These are phyloP conservation scores for Exophiala spinifera DNA, from an alignment of 2,329 filamentous ascomycete genomes.

Conservation along the genomic window DNA sequence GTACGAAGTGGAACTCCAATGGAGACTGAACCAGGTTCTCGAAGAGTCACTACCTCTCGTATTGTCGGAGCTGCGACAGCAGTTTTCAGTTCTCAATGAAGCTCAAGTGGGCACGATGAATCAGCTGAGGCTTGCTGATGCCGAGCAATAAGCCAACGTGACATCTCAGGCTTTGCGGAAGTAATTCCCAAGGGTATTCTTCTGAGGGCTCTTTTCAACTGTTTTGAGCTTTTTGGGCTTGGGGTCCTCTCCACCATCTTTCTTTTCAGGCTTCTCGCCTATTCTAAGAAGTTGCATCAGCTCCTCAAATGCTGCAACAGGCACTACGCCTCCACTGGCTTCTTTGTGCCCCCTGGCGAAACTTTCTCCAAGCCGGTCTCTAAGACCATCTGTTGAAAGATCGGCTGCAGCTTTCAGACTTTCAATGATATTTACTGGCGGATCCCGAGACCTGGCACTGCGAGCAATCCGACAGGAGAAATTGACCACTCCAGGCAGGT, in stretches of 20 bases:
- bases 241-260: conserved; percentile 34
- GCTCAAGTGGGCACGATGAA: not conserved
- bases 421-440: conserved; percentile 62
- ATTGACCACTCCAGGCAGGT: conserved; percentile 61
- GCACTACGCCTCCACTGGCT: conserved; percentile 64
- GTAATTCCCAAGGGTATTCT: conserved; percentile 56
- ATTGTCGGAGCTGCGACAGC: not conserved
- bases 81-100: not conserved
- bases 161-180: conserved; percentile 43
- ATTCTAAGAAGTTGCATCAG: conserved; percentile 58
- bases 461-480: conserved; percentile 64
- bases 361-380: conserved; percentile 56
- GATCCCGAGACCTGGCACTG: conserved; percentile 51
- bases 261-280: conserved; percentile 51
- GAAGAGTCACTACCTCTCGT: conserved; percentile 3
- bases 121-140: not conserved
- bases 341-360: conserved; percentile 67
- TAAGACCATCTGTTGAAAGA: conserved; percentile 38
- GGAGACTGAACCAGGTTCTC: conserved; percentile 1
- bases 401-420: conserved; percentile 53
- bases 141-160: not conserved
- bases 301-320: conserved; percentile 61
- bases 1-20: conserved; percentile 1
- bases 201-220: conserved; percentile 41
- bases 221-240: conserved; percentile 36